These are phyloP conservation scores for Komagataella mondaviorum DNA, from an alignment of 805 yeast species.

Conservation along the genomic window DNA sequence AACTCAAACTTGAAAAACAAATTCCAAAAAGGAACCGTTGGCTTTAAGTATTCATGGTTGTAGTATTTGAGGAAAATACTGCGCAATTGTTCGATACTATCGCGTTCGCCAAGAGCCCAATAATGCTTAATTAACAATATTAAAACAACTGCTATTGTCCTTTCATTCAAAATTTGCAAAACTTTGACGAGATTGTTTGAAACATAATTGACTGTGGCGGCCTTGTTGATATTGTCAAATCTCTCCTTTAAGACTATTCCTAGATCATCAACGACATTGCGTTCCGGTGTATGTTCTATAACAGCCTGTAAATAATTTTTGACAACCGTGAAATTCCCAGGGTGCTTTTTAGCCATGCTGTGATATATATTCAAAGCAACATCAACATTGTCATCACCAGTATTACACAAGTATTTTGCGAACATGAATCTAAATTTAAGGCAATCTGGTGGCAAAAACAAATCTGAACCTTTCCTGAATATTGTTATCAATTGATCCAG, in stretches of 20 bases:
- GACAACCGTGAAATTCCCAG: slow-evolving; percentile 7
- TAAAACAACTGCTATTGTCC: slow-evolving; percentile 11
- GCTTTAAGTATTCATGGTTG: slow-evolving; percentile 18
- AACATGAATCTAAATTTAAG: slow-evolving; percentile 15
- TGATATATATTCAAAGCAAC: slow-evolving; percentile 9
- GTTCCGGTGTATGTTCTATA: background rate
- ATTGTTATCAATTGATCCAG: slow-evolving; percentile 17
- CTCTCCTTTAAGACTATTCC: background rate
- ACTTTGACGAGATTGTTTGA: slow-evolving; percentile 7
- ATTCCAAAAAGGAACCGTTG: slow-evolving; percentile 41
- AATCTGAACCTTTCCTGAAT: slow-evolving; percentile 37
- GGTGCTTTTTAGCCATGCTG: slow-evolving; percentile 5
- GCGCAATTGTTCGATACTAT: slow-evolving; percentile 11
- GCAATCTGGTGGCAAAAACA: slow-evolving; percentile 17
- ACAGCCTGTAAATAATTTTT: slow-evolving; percentile 5
- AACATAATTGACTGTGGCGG: background rate
- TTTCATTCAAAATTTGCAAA: slow-evolving; percentile 6
- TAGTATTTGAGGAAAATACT: slow-evolving; percentile 12
- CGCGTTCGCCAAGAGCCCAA: slow-evolving; percentile 10
- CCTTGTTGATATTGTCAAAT: background rate
- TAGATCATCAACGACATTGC: background rate
- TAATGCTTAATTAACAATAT: slow-evolving; percentile 13
- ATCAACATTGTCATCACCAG: slow-evolving; percentile 6
- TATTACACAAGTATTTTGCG: slow-evolving; percentile 11
- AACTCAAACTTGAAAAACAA: slow-evolving; percentile 42